Conservation (phyloP, 1,284 basidiomycete species). For the Tilletia walkeri region DNA sequence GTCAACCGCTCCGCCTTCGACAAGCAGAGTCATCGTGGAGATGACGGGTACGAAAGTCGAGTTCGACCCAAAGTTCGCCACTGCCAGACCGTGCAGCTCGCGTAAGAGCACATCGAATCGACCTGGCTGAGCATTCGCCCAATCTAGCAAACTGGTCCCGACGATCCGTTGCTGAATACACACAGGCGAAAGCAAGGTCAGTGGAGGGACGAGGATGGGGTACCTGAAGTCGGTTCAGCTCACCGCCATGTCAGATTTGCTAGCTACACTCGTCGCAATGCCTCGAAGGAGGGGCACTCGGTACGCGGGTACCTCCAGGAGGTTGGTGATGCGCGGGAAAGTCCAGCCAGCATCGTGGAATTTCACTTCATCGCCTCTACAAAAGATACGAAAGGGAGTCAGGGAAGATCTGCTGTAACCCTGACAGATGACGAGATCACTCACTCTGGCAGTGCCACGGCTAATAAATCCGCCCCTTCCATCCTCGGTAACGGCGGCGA, state of each 20-base stretch:
- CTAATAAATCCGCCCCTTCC: background rate
- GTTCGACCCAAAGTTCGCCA: constrained; percentile 34
- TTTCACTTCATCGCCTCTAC: background rate
- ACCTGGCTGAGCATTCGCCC: background rate
- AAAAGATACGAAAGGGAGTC: background rate
- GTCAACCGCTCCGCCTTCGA: constrained; percentile 31
- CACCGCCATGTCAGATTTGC: constrained; percentile 36
- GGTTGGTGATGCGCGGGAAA: constrained; percentile 20
- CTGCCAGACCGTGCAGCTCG: constrained; percentile 27
- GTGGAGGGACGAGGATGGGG: background rate
- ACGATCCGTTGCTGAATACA: constrained; percentile 18
- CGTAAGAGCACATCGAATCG: constrained; percentile 17
- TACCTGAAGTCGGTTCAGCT: constrained; percentile 16
- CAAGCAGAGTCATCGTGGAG: constrained; percentile 29
- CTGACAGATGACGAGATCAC: background rate
- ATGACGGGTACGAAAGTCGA: constrained; percentile 36
- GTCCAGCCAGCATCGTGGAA: constrained; percentile 30
- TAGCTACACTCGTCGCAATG: constrained; percentile 30
- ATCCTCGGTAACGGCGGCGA: constrained; percentile 4
- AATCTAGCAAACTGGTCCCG: constrained; percentile 9
- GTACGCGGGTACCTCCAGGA: constrained; percentile 27
- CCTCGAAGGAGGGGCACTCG: constrained; percentile 27
- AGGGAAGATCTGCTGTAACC: background rate
- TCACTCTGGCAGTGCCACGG: constrained; percentile 16
- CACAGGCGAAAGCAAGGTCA: too few relatives aligned